Conservation (phyloP, 2,329 filamentous ascomycete genomes). For the Hypoxylon sp. region DNA sequence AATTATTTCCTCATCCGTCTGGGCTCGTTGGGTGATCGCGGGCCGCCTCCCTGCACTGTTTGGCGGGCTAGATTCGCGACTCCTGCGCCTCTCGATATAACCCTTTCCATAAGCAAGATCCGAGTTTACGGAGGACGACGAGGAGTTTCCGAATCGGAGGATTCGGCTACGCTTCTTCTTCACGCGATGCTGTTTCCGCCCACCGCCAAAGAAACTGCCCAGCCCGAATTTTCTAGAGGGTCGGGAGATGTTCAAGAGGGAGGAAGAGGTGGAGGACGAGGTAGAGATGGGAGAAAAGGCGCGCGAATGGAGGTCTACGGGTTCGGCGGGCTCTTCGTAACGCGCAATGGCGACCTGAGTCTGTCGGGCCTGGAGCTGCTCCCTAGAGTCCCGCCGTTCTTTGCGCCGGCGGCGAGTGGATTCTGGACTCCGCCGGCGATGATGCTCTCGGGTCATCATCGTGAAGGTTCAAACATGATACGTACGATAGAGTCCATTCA, state of each 20-base stretch:
- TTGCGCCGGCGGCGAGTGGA: slow-evolving; percentile 61
- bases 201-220: slow-evolving; percentile 69
- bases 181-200: slow-evolving; percentile 53
- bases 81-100: slow-evolving; percentile 55
- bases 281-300: slow-evolving; percentile 49
- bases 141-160: slow-evolving; percentile 67
- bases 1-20: slow-evolving; percentile 65
- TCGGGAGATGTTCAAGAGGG: slow-evolving; percentile 71
- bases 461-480: slow-evolving; percentile 41
- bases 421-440: slow-evolving; percentile 64
- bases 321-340: slow-evolving; percentile 37
- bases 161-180: slow-evolving; percentile 60
- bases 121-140: slow-evolving; percentile 71
- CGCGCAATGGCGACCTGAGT: slow-evolving; percentile 33
- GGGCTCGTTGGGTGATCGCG: slow-evolving; percentile 45
- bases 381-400: slow-evolving; percentile 52
- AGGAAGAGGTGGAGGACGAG: slow-evolving; percentile 64
- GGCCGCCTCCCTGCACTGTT: slow-evolving; percentile 34
- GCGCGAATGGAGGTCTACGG: slow-evolving; percentile 35
- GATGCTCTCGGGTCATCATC: slow-evolving; percentile 60
- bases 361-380: slow-evolving; percentile 46
- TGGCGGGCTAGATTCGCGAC: slow-evolving; percentile 45
- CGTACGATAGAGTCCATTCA: slow-evolving; percentile 36
- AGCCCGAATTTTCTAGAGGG: slow-evolving; percentile 62
- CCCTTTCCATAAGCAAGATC: slow-evolving; percentile 74